Evolutionary conservation across 441 rosid species (phyloP), one percentile per base, ranked within the genome.

Genomic region (Mallotus japonicus): DNA sequence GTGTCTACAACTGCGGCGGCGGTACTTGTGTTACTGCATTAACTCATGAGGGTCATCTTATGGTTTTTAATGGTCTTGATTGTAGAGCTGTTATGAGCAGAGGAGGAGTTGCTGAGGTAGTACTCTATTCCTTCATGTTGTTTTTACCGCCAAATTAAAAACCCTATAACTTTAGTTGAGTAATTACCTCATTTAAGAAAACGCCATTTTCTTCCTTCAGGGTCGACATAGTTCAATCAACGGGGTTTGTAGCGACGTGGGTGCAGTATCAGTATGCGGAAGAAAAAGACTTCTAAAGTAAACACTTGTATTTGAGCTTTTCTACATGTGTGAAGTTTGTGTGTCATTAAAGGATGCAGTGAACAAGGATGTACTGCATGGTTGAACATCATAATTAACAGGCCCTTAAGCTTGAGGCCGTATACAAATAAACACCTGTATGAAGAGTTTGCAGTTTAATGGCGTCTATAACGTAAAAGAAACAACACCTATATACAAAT

Each of bases 11-110:
- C 16, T 20, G 22, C 5, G 20, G 76, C 6, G 97, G 99, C 0
- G 99, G 99, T 58, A 55, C 99, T 8, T 95, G 99, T 72, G 94
- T 92, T 17, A 90, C 99, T 0, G 97, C 99, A 72, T 72, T 92
- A 75, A 78, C 89, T 28, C 81, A 82, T n/a, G 70, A 83, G 9
- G 97, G 93, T 13, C 75, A 87, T 49, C 83, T 95, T 57, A 77
- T 84, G 4, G 88, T 95, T 24, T 92, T 97, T 1, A 89, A 89
- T 75, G 92, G 88, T 0, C 96, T 97, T 16, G 97, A 95, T 72
- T 95, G 97, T 49, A 94, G 97, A 19, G 95, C 94, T 61, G 99
- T 95, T 70, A 64, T 95, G 73, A 85, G 97, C 58, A 64, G 83
- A 15, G 85, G 81, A 37, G 97, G 99, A 24, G 75, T 75, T 24